A percentile compares a stretch with the other conserved stretches of the same genome.
Evolutionary conservation across 2,329 filamentous ascomycete species (phyloP).

Genomic region (Colletotrichum sp.): DNA sequence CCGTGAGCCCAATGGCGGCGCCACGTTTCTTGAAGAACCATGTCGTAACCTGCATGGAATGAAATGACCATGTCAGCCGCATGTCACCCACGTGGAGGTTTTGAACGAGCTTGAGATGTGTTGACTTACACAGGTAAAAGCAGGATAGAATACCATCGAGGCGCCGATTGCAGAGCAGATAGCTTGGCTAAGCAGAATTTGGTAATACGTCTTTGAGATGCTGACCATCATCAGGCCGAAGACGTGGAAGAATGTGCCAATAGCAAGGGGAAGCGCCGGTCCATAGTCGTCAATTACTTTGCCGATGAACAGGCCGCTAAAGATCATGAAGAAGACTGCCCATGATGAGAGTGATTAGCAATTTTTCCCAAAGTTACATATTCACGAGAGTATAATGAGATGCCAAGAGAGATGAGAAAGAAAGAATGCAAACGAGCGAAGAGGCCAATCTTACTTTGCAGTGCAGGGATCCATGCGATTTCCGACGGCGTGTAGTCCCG

Average conservation of each 20-base stretch:
- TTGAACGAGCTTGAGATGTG: fast-evolving
- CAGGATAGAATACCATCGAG: constrained; percentile 33
- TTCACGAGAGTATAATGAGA: not conserved
- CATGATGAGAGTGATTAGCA: not conserved
- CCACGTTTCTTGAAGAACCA: constrained; percentile 30
- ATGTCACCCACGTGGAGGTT: not conserved
- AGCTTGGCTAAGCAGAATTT: constrained; percentile 42
- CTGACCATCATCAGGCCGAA: constrained; percentile 68
- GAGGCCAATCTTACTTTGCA: not conserved
- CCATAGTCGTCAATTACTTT: constrained; percentile 68
- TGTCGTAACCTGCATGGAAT: not conserved
- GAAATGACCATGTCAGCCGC: not conserved
- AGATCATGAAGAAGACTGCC: not conserved
- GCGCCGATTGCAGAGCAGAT: constrained; percentile 41
- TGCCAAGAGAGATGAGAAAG: not conserved
- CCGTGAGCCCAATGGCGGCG: constrained; percentile 30
- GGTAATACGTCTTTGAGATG: constrained; percentile 44
- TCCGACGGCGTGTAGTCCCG: constrained; percentile 53
- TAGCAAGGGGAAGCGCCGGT: constrained; percentile 56
- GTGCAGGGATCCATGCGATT: constrained; percentile 58
- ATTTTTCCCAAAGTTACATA: fast-evolving
- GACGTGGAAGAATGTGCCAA: constrained; percentile 60
- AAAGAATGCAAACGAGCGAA: fast-evolving
- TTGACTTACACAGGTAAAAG: not conserved
- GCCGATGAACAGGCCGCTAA: constrained; percentile 62